These are phyloP conservation scores for Coniella lustricola DNA, from an alignment of 2,329 filamentous ascomycete genomes.

Conservation along the genomic window DNA sequence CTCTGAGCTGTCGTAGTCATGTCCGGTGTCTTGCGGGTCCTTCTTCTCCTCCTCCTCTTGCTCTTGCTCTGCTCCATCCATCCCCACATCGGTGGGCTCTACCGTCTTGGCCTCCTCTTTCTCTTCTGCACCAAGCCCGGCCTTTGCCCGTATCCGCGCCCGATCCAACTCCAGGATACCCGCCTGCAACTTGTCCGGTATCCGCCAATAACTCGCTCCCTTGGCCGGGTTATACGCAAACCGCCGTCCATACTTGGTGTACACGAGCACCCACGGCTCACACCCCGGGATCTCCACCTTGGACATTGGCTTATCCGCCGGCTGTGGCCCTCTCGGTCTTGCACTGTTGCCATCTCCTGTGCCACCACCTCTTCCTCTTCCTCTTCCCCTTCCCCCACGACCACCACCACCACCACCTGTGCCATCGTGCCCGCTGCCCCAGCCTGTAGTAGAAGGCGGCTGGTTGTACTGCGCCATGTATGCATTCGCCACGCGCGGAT, in stretches of 20 bases:
- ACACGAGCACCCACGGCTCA: slow-evolving; percentile 86
- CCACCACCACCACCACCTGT: slow-evolving; percentile 19
- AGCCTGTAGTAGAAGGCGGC: slow-evolving; percentile 29
- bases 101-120: slow-evolving; percentile 15
- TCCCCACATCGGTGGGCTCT: slow-evolving; percentile 22
- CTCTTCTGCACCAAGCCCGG: slow-evolving; percentile 21
- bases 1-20: slow-evolving; percentile 56
- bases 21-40: slow-evolving; percentile 29
- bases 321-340: slow-evolving; percentile 61
- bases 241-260: slow-evolving; percentile 79
- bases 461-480: slow-evolving; percentile 49
- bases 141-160: slow-evolving; percentile 58
- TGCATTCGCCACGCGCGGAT: slow-evolving; percentile 52
- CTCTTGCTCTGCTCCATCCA: slow-evolving; percentile 30
- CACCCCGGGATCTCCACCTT: slow-evolving; percentile 73
- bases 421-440: slow-evolving; percentile 28
- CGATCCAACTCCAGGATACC: slow-evolving; percentile 69
- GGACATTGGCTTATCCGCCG: slow-evolving; percentile 71
- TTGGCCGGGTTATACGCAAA: slow-evolving; percentile 87
- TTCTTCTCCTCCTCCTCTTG: slow-evolving; percentile 29
- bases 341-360: slow-evolving; percentile 37
- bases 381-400: slow-evolving; percentile 36
- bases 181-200: slow-evolving; percentile 78
- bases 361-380: too few relatives aligned
- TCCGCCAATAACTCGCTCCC: slow-evolving; percentile 89